Percentiles rank a stretch among this genome's conserved stretches.
Conservation (phyloP, 306 rosid species). For the Clitoria ternatea region DNA sequence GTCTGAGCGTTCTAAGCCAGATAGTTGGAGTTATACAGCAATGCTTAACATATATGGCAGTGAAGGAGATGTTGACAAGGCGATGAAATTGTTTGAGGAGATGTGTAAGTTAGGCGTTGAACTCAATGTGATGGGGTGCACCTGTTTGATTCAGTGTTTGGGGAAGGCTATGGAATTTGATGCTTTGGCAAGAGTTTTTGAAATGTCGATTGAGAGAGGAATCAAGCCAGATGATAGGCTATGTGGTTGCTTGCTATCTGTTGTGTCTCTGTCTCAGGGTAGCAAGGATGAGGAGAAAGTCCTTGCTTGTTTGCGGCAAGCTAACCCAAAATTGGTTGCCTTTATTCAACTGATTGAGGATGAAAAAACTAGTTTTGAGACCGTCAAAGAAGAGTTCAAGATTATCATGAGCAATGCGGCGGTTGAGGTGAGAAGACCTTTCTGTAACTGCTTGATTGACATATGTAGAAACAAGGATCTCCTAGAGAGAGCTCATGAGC, state of each 20-base stretch:
- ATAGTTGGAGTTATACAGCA: slow-evolving; percentile 93
- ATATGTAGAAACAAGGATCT: slow-evolving; percentile 65
- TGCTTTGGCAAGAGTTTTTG: slow-evolving; percentile 58
- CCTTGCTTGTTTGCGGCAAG: slow-evolving; percentile 60
- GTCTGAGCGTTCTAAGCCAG: slow-evolving; percentile 54
- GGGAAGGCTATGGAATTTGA: slow-evolving; percentile 72
- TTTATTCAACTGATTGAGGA: slow-evolving; percentile 50
- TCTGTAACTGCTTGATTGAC: slow-evolving; percentile 93
- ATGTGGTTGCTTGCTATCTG: slow-evolving; percentile 80
- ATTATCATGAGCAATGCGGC: slow-evolving; percentile 43
- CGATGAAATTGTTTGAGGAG: slow-evolving; percentile 75
- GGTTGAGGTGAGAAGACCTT: slow-evolving; percentile 77
- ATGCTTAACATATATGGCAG: slow-evolving; percentile 89
- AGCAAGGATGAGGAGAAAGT: slow-evolving; percentile 57
- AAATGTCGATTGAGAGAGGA: slow-evolving; percentile 52
- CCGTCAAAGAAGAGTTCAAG: slow-evolving; percentile 67
- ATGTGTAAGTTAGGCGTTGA: slow-evolving; percentile 57
- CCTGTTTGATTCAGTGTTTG: slow-evolving; percentile 92
- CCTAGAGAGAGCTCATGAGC: slow-evolving; percentile 76
- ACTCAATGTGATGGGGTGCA: slow-evolving; percentile 87
- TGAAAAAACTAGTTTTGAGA: slow-evolving; percentile 51
- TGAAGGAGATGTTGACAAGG: slow-evolving; percentile 63
- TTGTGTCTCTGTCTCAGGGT: slow-evolving; percentile 53
- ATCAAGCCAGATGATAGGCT: slow-evolving; percentile 75
- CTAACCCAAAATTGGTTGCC: slow-evolving; percentile 64